Base-by-base conservation (phyloP, 2,329 filamentous ascomycete genomes). In the Chalaropsis thielavioides region DNA sequence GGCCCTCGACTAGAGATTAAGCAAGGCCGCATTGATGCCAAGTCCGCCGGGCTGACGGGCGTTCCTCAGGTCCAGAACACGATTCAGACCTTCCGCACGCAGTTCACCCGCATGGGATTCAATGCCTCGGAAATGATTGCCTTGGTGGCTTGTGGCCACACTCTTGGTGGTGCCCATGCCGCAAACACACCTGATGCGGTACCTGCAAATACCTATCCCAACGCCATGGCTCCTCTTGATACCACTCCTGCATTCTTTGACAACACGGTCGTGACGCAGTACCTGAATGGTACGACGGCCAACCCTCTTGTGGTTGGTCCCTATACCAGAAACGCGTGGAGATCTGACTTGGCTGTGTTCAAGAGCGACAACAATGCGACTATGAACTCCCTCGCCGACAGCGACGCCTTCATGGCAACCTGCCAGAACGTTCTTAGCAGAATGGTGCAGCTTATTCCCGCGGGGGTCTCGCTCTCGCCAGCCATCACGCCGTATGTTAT, bases 391-490 rank as follows among this genome's bases (percentile, higher is more conserved):
- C 71, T 86, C 75, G 71, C 76, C 3, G 75, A 79, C 64, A 70
- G 76, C 0, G 69, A 73, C 0, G 73, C 72, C 11, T 85, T 83
- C 73, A 73, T 73, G 46, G 75, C 69, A 22, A 73, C 75, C 19
- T 86, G 83, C 71, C 73, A 76, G 68, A 74, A 71, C 3, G 76
- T 85, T 19, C 72, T 85, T 46, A 80, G 82, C 70, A 80, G 79
- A 70, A 81, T 86, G 82, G 82, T 85, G 66, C 81, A 86, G n/a
- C 76, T 79, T 3, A 82, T 85, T 0, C 82, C 83, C 1, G 70
- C 72, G 2, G 75, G 74, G 2, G 79, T 83, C 2, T 74, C 73
- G 0, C 76, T 86, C 2, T 78, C 79, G 0, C 78, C 79, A 61
- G 75, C 79, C 1, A 78, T 85, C 64, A 72, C 73, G 10, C 81